A percentile compares a stretch with the other conserved stretches of the same genome.
Conservation (phyloP, 345 rosid genomes). For the Luvunga scandens region DNA sequence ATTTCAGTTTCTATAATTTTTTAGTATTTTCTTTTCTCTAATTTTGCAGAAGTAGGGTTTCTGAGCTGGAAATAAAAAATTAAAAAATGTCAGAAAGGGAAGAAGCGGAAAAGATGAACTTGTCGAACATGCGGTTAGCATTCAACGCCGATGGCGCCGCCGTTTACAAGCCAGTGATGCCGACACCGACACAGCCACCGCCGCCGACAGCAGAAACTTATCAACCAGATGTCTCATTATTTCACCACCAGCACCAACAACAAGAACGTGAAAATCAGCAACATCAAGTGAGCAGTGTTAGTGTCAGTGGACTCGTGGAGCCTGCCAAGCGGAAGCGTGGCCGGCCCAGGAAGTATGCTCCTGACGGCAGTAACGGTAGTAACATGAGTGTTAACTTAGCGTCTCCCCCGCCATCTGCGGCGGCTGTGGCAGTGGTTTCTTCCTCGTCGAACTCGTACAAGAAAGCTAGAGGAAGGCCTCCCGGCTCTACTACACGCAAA, state of each 20-base stretch:
- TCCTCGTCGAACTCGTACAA: slow-evolving; percentile 23
- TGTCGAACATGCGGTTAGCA: slow-evolving; percentile 19
- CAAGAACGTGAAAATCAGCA: slow-evolving; percentile 1
- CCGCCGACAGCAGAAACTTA: neutral
- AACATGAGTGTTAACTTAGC: slow-evolving; percentile 12
- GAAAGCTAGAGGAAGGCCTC: slow-evolving; percentile 41
- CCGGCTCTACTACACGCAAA: slow-evolving; percentile 33
- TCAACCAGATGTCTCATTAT: neutral
- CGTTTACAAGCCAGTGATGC: slow-evolving; percentile 23
- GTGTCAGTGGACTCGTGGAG: neutral
- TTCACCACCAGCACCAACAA: neutral
- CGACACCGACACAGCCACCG: neutral
- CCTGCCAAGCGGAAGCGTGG: slow-evolving; percentile 22
- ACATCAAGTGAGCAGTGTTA: neutral
- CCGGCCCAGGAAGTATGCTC: slow-evolving; percentile 18
- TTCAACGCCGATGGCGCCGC: slow-evolving; percentile 9
- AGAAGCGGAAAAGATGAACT: neutral
- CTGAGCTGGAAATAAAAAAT: neutral
- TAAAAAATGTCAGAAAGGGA: slow-evolving; percentile 12
- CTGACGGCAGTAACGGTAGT: neutral
- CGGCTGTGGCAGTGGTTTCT: neutral
- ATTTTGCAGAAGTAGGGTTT: slow-evolving; percentile 13
- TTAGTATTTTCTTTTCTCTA: neutral
- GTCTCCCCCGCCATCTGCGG: slow-evolving; percentile 14
- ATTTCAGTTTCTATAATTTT: neutral